Evolutionary conservation across 2,329 filamentous ascomycete species (phyloP), one percentile per base, ranked within the genome.

Genomic region (Periconia sp.): DNA sequence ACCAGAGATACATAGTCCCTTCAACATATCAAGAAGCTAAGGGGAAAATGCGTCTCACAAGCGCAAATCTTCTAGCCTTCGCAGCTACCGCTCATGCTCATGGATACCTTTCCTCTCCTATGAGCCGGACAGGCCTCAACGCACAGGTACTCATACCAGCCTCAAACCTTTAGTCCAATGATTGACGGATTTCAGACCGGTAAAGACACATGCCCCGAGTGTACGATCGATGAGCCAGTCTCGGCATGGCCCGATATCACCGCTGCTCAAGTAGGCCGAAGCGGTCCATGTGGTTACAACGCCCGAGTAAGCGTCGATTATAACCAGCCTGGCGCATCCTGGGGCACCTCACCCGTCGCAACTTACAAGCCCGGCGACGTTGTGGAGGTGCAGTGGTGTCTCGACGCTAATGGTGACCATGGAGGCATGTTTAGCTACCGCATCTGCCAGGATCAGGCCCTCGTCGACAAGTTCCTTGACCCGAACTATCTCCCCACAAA

Each of bases 341-440:
- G 64, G 64, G 64, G 64, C 3, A 58, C 51, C 3, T 40, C 54
- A 5, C 61, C 61, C 2, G 59, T 66, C 11, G 57, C 62, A 13
- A 64, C 57, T 6, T 68, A 68, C 43, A 61, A 56, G 1, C 42
- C 48, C 4, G 63, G 64, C 13, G 61, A 65, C 30, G 50, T 52
- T 8, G 59, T 65, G 5, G 52, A 61, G 19, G 63, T 68, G 2
- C 63, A 68, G 44, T 66, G 63, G 64, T 68, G 64, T 31, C 32
- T 68, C 12, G 64, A 68, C 37, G 50, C 57, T 38, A 68, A 68
- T 35, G 63, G 64, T 17, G 64, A 68, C 34, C 64, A 68, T 30
- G 64, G 63, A 12, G 61, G 41, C 48, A 68, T 68, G 63, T 66
- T 66, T 38, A 50, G 41, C 22, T 67, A 67, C 48, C 61, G 64